Evolutionary conservation across 2,329 filamentous ascomycete species (phyloP), one percentile per base, ranked within the genome.

Genomic region (Nakataea oryzae): DNA sequence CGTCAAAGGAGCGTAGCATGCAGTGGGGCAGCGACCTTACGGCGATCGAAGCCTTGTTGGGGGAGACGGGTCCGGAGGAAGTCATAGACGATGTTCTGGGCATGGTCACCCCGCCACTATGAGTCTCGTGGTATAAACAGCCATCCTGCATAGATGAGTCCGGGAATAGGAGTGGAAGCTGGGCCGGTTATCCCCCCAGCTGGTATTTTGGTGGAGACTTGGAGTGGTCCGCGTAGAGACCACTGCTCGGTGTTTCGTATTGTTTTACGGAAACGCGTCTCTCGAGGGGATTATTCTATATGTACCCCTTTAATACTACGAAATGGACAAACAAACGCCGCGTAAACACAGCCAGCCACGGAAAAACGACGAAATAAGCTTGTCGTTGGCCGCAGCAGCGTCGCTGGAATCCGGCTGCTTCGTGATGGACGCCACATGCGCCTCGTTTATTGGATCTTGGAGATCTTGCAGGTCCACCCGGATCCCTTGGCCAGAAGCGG

Each of bases 401-500:
- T 50, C 6, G 41, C 24, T n/a, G 41, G 21, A 50, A 50, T 50
- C 41, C 21, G 21, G 41, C 41, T 50, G 6, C 17, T n/a, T 50
- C 41, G 11, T 50, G 41, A n/a, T 11, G 41, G 41, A n/a, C 41
- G 41, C 8, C 24, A n/a, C 21, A 50, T 50, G 41, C 41, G 17
- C 41, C 41, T 24, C 41, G 58, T 60, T 59, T 24, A 88, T 70
- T 84, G 81, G 65, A 95, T 77, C 78, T 96, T 82, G 69, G 85
- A 89, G 68, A 97, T 80, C 77, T 88, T 92, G 81, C 93, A 97
- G 69, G 90, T 80, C 93, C 93, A 97, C 66, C 93, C 93, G 28
- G 91, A 96, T 63, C 85, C 85, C 72, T 91, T 83, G 67, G 86
- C 87, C 64, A 97, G 80, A 56, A 97, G 81, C 47, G 93, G 93